These are phyloP conservation scores for Citrus sp. DNA, from an alignment of 345 rosid genomes.

Conservation along the genomic window DNA sequence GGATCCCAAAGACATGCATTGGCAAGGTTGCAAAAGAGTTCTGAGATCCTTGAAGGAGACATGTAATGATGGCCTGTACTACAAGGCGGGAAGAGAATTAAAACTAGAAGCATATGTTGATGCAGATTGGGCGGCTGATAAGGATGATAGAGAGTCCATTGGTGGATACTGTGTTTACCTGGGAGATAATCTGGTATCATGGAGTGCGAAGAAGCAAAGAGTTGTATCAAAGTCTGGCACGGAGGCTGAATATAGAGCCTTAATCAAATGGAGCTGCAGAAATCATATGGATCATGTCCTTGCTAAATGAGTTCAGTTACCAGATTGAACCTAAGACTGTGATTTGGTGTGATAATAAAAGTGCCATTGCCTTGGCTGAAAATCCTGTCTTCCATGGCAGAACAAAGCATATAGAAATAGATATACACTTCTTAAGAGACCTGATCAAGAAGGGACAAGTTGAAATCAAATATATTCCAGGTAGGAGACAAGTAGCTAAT, in stretches of 20 bases:
- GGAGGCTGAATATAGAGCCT: neutral
- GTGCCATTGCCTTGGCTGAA: neutral
- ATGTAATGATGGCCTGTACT: too few species aligned
- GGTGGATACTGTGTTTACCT: neutral
- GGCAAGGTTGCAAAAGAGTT: too few species aligned
- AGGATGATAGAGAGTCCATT: neutral
- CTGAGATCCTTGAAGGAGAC: too few species aligned
- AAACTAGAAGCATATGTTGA: neutral
- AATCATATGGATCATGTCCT: neutral
- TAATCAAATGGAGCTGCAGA: neutral
- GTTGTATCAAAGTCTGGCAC: neutral
- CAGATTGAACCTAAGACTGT: neutral
- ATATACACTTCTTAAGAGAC: too few species aligned
- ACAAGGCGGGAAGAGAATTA: too few species aligned
- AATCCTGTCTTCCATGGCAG: neutral
- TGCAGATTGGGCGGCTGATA: neutral
- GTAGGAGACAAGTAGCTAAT: too few species aligned
- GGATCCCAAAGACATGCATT: neutral
- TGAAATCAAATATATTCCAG: too few species aligned
- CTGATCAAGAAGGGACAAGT: too few species aligned
- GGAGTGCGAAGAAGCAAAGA: neutral
- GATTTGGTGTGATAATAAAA: neutral
- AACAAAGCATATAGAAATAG: neutral
- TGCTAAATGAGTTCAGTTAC: neutral
- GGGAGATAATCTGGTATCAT: neutral